Conservation (phyloP, 2,329 filamentous ascomycete species). For the Setomelanomma holmii region DNA sequence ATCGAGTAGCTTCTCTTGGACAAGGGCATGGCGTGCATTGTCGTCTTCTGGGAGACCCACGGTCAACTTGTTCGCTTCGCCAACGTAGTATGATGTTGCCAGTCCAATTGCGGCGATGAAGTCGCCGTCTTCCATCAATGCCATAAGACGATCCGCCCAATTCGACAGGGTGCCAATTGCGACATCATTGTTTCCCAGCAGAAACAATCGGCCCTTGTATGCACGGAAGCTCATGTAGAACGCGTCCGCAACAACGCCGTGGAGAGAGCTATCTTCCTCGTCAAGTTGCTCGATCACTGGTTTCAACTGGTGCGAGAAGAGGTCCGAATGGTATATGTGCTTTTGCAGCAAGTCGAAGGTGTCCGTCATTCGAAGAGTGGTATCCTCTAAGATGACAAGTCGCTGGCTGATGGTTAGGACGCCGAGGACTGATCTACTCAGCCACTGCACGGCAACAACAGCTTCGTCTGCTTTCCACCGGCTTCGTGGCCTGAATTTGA, state of each 20-base stretch:
- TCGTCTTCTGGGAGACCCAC: conserved; percentile 91
- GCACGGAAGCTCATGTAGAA: conserved; percentile 98
- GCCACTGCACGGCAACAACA: conserved; percentile 95
- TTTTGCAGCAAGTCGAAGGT: conserved; percentile 91
- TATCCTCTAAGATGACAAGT: conserved; percentile 89
- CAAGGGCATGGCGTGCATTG: conserved; percentile 75
- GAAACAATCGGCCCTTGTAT: conserved; percentile 92
- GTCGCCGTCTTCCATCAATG: conserved; percentile 95
- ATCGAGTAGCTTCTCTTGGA: conserved; percentile 86
- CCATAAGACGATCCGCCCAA: conserved; percentile 92
- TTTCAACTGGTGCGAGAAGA: conserved; percentile 88
- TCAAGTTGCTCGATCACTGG: conserved; percentile 86
- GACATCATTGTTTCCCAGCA: conserved; percentile 92
- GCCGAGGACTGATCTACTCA: conserved; percentile 89
- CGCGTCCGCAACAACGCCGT: conserved; percentile 94
- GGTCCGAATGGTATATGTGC: conserved; percentile 88
- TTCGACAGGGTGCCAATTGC: conserved; percentile 92
- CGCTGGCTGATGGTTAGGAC: conserved; percentile 94
- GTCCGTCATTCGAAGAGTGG: conserved; percentile 84
- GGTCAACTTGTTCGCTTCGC: conserved; percentile 90
- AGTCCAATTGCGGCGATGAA: conserved; percentile 90
- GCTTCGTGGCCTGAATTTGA: conserved; percentile 82
- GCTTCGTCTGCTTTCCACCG: conserved; percentile 94
- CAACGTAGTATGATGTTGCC: conserved; percentile 90
- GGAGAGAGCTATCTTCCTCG: conserved; percentile 86